These are phyloP conservation scores for Penicillium odoratum DNA, from an alignment of 495 filamentous ascomycete genomes.

Conservation along the genomic window DNA sequence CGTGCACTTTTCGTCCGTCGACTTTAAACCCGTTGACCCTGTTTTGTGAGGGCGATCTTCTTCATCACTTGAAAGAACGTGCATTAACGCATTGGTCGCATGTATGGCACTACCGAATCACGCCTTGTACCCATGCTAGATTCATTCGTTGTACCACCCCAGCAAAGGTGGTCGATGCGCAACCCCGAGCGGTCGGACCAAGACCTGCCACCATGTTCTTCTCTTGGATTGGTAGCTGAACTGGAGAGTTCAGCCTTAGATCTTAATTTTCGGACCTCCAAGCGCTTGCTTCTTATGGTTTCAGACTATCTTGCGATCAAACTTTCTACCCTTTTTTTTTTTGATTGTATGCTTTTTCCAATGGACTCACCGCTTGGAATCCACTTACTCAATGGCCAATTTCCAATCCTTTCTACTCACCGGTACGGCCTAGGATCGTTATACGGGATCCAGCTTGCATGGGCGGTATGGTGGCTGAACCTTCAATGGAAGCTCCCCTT, in stretches of 20 bases:
- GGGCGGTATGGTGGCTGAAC: slow-evolving; percentile 29
- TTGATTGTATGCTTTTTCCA: neutral
- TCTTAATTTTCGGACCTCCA: slow-evolving; percentile 16
- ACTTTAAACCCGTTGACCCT: neutral
- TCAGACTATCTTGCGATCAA: slow-evolving; percentile 3
- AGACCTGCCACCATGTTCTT: slow-evolving; percentile 8
- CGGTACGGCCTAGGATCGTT: slow-evolving; percentile 8
- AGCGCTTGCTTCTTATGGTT: slow-evolving; percentile 12
- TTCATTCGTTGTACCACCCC: slow-evolving; percentile 9
- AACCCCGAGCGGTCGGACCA: slow-evolving; percentile 17
- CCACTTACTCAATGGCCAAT: neutral
- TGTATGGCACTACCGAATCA: slow-evolving; percentile 15
- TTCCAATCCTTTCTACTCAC: slow-evolving; percentile 16
- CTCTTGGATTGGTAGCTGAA: slow-evolving; percentile 15
- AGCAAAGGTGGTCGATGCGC: slow-evolving; percentile 13
- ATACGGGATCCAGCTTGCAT: slow-evolving; percentile 12
- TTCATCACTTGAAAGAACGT: slow-evolving; percentile 5
- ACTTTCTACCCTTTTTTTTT: neutral
- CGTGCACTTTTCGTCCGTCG: slow-evolving; percentile 22
- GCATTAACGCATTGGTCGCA: slow-evolving; percentile 7
- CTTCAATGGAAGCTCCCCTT: slow-evolving; percentile 11
- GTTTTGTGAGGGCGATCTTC: neutral
- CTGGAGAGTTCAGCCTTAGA: slow-evolving; percentile 25
- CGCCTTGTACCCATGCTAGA: slow-evolving; percentile 8
- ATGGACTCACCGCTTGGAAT: neutral